Conservation (phyloP, 208 protist species). For the Tritrichomonas foetus region DNA sequence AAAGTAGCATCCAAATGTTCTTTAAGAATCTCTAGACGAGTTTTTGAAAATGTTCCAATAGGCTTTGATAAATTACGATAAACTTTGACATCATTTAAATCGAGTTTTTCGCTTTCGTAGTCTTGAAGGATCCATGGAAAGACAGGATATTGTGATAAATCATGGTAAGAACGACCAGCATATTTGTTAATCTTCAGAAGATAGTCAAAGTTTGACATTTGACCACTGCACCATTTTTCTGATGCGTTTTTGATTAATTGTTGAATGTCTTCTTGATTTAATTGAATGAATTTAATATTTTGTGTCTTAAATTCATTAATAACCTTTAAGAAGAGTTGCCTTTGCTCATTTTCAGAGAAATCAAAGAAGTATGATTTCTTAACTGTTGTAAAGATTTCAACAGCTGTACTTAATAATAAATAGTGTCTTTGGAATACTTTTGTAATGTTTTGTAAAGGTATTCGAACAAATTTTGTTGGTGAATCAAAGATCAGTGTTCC, state of each 20-base stretch:
- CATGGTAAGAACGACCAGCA: background rate
- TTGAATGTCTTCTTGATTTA: background rate
- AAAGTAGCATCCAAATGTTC: background rate
- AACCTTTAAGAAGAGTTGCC: background rate
- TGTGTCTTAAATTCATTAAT: background rate
- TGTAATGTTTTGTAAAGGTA: background rate
- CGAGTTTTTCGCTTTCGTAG: constrained; percentile 48
- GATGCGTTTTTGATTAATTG: background rate
- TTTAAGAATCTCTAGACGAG: background rate
- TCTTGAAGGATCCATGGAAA: constrained; percentile 59
- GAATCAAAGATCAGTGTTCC: background rate
- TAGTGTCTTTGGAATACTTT: background rate
- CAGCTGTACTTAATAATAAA: background rate
- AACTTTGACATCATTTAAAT: constrained; percentile 45
- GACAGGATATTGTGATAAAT: constrained; percentile 18
- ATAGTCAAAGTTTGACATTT: background rate
- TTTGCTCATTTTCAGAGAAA: background rate
- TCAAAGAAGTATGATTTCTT: background rate
- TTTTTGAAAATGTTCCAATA: constrained; percentile 42
- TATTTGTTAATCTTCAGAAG: constrained; percentile 6
- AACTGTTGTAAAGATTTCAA: background rate
- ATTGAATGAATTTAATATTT: background rate
- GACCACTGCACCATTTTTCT: background rate
- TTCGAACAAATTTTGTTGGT: background rate
- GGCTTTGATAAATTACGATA: constrained; percentile 58